Evolutionary conservation across 169 alveolate genomes (phyloP), one percentile per base, ranked within the genome.

Genomic region (Eimeria tenella): DNA sequence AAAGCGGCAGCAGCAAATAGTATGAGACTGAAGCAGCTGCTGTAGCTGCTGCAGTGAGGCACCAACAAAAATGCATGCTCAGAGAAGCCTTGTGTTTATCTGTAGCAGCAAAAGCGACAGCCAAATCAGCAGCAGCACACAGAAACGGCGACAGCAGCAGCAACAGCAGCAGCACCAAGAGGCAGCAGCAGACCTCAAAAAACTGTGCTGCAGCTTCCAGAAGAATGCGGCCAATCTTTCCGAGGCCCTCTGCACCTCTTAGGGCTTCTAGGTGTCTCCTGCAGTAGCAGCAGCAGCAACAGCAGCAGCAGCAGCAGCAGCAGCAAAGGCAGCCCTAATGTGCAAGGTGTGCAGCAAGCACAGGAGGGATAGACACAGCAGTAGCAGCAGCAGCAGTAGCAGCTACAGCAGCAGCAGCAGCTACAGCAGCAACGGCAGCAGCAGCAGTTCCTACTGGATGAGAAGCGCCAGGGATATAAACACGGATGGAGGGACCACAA

Each of bases 401-500:
- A 23, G 53, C 55, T 25, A 56, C 84, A 74, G 62, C 31, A 79
- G 70, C 52, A 7, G 88, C 3, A 50, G 21, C 65, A 79, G 88
- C 65, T 19, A 42, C 83, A 21, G 77, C 84, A 74, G 60, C 23
- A 74, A 19, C 62, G 50, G 84, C 84, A 73, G 84, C 56, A 74
- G 84, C 84, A 74, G 60, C 19, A 31, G 70, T 15, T n/a, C 84
- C 19, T 13, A 75, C 86, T 10, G 13, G 86, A 75, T 42, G 63
- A 75, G 25, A 19, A 75, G 86, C 9, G 63, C 63, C 17, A 75
- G 86, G 7, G 86, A 75, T 15, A 75, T 75, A 62, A 75, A n/a
- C 17, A 75, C 86, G 15, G 86, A 58, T 13, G 86, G 86, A 21
- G 90, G 71, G 74, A 58, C 90, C 74, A 82, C 75, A 53, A 82